Evolutionary conservation across 2,329 filamentous ascomycete species (phyloP).

Genomic region (Aspergillus chevalieri): DNA sequence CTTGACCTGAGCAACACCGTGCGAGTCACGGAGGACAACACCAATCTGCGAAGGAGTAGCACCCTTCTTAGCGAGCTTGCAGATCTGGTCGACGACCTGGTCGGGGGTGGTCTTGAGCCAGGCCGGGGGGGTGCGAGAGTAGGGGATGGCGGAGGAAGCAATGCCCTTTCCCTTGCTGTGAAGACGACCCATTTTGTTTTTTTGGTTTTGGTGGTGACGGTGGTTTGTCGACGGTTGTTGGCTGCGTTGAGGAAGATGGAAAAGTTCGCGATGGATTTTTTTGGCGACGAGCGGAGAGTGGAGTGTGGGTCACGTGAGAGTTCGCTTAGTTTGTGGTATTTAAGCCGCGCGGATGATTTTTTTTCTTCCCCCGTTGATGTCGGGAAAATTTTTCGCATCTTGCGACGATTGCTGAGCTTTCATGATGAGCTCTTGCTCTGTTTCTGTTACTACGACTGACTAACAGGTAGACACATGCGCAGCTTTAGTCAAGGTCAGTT

Average conservation of each 20-base stretch:
- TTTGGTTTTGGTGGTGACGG: constrained; percentile 16
- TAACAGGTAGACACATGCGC: not conserved
- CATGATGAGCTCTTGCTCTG: not conserved
- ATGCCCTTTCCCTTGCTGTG: constrained; percentile 99
- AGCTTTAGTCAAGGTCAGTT: constrained; percentile 1
- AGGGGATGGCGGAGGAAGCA: constrained; percentile 88
- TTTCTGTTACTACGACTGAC: constrained; percentile 1
- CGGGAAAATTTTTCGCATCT: not conserved
- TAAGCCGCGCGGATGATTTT: constrained; percentile 8
- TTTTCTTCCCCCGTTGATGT: constrained; percentile 6
- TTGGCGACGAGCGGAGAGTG: constrained; percentile 7
- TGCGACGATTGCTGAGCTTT: not conserved
- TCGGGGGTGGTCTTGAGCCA: constrained; percentile 99
- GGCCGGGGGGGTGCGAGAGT: constrained; percentile 84
- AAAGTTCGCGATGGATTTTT: constrained; percentile 5
- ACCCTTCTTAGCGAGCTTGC: constrained; percentile 98
- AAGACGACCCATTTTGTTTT: constrained; percentile 61
- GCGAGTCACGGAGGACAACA: constrained; percentile 95
- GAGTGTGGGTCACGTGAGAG: constrained; percentile 30
- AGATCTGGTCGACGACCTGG: constrained; percentile 97
- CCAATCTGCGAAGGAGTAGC: constrained; percentile 97
- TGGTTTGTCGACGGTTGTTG: constrained; percentile 24
- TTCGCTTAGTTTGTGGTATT: constrained; percentile 11
- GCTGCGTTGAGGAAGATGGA: constrained; percentile 5
- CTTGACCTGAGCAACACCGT: constrained; percentile 97